Base-by-base conservation (phyloP, 768 basidiomycete species). In the Psilocybe cyanescens region DNA sequence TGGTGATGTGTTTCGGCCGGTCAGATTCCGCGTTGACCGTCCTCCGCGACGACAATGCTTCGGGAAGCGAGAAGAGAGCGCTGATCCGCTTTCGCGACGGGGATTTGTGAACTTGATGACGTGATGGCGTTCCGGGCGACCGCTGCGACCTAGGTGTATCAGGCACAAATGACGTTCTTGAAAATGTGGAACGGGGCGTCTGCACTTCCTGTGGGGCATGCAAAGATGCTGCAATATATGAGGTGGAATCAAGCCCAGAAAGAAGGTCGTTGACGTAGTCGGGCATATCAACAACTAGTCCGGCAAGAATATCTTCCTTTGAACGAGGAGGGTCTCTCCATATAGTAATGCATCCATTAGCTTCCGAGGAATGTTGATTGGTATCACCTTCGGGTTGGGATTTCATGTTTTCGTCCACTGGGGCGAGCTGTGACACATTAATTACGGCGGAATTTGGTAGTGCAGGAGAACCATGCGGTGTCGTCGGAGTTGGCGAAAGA, bases 241-340 rank as follows among this genome's bases (percentile, higher is more conserved):
- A 50, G 4, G 61, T 60, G 29, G 65, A 51, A 41, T 81, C 81
- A 19, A 83, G 74, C 12, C 71, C 76, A 29, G 78, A 75, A 55
- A 83, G 71, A 46, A 83, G 78, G 63, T 79, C 73, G 56, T 75
- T 67, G 4, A 80, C 81, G 59, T 83, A 83, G 54, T 76, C 77
- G 8, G 82, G 81, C 53, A 83, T 73, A 8, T 54, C 35, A 44
- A 78, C 70, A 14, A 69, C 71, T 19, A 80, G 63, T 58, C 72
- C 70, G 33, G 74, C 72, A 41, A 80, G 70, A 49, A 81, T 75
- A 57, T 80, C 77, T 30, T 72, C 72, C 55, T 68, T 73, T 2
- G 79, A 62, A 45, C 76, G 79, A 8, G 70, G 67, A 11, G 68
- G 60, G n/a, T 70, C 57, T 50, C 67, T 68, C 65, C 75, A 78